Evolutionary conservation across 2,329 filamentous ascomycete species (phyloP).

Genomic region (Claviceps spartinae): DNA sequence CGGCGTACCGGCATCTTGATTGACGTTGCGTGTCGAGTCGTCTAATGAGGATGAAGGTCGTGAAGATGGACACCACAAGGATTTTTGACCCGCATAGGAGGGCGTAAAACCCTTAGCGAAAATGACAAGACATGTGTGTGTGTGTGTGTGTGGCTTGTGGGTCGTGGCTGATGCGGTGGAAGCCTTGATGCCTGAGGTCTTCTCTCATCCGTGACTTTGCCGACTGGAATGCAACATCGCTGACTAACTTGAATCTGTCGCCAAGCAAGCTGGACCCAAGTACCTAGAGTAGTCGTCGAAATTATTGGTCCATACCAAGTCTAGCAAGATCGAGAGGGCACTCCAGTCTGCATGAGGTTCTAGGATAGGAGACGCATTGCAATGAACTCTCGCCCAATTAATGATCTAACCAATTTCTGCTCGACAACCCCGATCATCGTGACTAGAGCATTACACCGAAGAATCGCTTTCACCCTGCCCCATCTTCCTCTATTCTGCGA

Average conservation of each 20-base stretch:
- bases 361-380: conserved; percentile 9
- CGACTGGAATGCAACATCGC: not conserved
- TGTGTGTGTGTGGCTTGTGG: not conserved
- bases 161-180: not conserved
- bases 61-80: conserved; percentile 17
- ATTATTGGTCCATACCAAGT: not conserved
- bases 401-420: not conserved
- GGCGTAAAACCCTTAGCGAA: conserved; percentile 25
- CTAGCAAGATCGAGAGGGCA: not conserved
- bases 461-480: not conserved
- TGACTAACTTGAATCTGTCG: not conserved
- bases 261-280: not conserved
- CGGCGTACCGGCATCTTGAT: conserved; percentile 29
- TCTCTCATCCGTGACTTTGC: not conserved
- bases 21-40: conserved; percentile 25
- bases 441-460: not conserved
- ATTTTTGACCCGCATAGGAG: conserved; percentile 22
- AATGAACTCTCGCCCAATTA: conserved; percentile 2
- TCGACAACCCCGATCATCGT: not conserved
- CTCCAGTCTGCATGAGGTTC: not conserved
- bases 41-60: conserved; percentile 20
- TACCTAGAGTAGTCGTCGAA: not conserved
- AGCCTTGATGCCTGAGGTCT: not conserved
- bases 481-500: not conserved
- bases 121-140: not conserved